Evolutionary conservation across 2,329 filamentous ascomycete species (phyloP), one percentile per base, ranked within the genome.

Genomic region (Colletotrichum viniferum): DNA sequence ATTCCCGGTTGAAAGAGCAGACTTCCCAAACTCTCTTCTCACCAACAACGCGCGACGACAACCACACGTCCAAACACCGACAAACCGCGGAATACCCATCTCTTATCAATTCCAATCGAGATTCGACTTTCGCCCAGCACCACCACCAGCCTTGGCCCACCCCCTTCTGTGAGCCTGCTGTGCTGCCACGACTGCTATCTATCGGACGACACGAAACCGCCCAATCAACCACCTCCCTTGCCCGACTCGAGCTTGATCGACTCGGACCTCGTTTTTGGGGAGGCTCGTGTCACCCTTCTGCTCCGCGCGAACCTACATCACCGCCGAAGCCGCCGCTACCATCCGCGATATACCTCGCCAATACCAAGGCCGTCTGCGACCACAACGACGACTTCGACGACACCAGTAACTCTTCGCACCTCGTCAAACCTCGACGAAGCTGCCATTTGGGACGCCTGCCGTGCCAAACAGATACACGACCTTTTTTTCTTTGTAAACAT

Each of bases 101-200:
- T 58, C 56, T 69, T 73, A 73, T 73, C 69, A 69, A 72, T 52
- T 64, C 56, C 70, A 64, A 73, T 65, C 69, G 64, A 73, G 34
- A 58, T 34, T 64, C 36, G 70, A 48, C 21, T 62, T 67, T 75
- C 73, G 36, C 43, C 43, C 43, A 52, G 43, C 43, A 52, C 43
- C 43, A 52, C 43, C 43, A 24, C 65, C 63, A 60, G 63, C 73
- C 69, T 75, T 75, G 73, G 73, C 73, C 69, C 64, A 69, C 69
- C 73, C 69, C 73, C 64, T 73, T 75, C 56, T 34, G 26, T 62
- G 38, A 67, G 24, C 62, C 64, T 48, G 32, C 34, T 60, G 72
- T 75, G 69, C 43, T 67, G 48, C 58, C 52, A 74, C 52, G 28
- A 70, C 60, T 66, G 48, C 60, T 32, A 64, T 74, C 61, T 60